Evolutionary conservation across 192 early-diverging fungal species (phyloP).

Genomic region (Dissophora globulifera): DNA sequence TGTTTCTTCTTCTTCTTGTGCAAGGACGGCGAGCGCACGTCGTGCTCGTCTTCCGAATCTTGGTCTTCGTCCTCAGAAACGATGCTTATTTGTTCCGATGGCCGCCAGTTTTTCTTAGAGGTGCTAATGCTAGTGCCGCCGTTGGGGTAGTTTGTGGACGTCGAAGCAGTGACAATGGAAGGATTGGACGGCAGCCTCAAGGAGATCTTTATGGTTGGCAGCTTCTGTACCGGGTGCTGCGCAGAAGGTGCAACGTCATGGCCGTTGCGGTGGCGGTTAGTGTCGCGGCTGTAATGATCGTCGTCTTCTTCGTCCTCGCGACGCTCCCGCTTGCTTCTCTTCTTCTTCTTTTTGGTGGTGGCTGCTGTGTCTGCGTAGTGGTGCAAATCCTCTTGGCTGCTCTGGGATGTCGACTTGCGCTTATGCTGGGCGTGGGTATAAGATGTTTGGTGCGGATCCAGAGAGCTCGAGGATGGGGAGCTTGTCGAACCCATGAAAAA

Average conservation of each 20-base stretch:
- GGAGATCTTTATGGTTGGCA: constrained; percentile 48
- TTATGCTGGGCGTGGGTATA: constrained; percentile 23
- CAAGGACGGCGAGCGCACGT: not conserved
- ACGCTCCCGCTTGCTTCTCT: constrained; percentile 40
- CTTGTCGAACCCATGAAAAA: constrained; percentile 44
- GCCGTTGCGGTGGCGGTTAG: not conserved
- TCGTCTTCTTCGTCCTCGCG: constrained; percentile 12
- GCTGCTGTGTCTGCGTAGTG: not conserved
- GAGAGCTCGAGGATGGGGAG: constrained; percentile 19
- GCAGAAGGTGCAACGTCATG: not conserved
- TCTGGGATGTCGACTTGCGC: constrained; percentile 26
- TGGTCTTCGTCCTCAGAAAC: constrained; percentile 16
- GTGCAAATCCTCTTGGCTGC: constrained; percentile 7
- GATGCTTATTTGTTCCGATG: constrained; percentile 20
- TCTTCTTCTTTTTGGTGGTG: constrained; percentile 12
- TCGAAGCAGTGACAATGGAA: constrained; percentile 5
- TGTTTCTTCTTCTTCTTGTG: constrained; percentile 49
- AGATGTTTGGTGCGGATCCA: constrained; percentile 18
- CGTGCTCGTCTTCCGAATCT: constrained; percentile 7
- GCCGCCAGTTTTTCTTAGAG: constrained; percentile 26
- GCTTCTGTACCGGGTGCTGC: constrained; percentile 6
- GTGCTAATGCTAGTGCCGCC: not conserved
- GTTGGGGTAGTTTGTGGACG: not conserved
- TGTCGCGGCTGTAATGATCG: not conserved
- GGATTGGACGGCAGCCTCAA: constrained; percentile 27